phyloP scores from a whole-genome alignment of 345 rosid genomes.

The Gossypium ekmanianum region DNA sequence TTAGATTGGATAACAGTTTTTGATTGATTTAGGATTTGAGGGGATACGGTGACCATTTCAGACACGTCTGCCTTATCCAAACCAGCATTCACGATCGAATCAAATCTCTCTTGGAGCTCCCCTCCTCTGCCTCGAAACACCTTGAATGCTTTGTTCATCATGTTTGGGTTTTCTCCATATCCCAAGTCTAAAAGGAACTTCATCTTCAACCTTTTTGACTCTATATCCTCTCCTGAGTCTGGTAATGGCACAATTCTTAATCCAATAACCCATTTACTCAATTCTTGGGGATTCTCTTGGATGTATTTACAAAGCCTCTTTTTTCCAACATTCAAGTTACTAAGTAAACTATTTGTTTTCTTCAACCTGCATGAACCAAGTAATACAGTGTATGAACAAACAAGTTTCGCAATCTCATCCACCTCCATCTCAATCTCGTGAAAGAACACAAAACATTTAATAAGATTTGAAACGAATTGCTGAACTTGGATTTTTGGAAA shows the following conservation, averaged over 20 bases:
- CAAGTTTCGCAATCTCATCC: slow-evolving; percentile 43
- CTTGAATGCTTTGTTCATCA: slow-evolving; percentile 44
- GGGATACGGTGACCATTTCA: slow-evolving; percentile 49
- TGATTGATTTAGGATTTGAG: slow-evolving; percentile 56
- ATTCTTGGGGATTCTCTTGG: slow-evolving; percentile 50
- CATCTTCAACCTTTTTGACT: slow-evolving; percentile 41
- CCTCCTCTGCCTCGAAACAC: slow-evolving; percentile 56
- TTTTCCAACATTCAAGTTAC: slow-evolving; percentile 49
- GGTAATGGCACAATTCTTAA: slow-evolving; percentile 38
- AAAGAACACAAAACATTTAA: slow-evolving; percentile 42
- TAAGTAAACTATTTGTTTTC: slow-evolving; percentile 46
- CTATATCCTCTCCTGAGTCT: slow-evolving; percentile 19
- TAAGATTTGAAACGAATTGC: slow-evolving; percentile 51
- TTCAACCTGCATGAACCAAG: slow-evolving; percentile 54
- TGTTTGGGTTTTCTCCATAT: slow-evolving; percentile 35
- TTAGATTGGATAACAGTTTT: slow-evolving; percentile 49
- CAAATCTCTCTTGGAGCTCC: slow-evolving; percentile 72
- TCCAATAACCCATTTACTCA: slow-evolving; percentile 49
- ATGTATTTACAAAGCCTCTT: slow-evolving; percentile 43
- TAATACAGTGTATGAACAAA: slow-evolving; percentile 39
- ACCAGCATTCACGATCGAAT: slow-evolving; percentile 61
- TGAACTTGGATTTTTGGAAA: slow-evolving; percentile 46
- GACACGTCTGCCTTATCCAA: slow-evolving; percentile 51
- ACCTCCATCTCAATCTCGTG: slow-evolving; percentile 53
- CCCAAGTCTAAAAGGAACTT: slow-evolving; percentile 59